A percentile compares a stretch with the other conserved stretches of the same genome.
Evolutionary conservation across 2,329 filamentous ascomycete species (phyloP).

Genomic region (Monosporascus ibericus): DNA sequence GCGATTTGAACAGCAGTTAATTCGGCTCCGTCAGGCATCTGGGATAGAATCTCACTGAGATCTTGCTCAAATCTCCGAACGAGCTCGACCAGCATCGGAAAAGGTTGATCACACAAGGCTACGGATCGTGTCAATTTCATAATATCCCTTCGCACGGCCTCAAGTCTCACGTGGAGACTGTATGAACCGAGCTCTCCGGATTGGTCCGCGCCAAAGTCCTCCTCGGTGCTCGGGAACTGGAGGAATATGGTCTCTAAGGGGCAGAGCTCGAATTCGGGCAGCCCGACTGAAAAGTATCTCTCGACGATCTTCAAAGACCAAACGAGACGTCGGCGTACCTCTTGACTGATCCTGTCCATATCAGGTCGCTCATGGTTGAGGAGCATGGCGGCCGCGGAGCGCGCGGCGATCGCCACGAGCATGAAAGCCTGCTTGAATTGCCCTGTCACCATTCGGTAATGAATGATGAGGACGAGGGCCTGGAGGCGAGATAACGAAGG

Average conservation of each 20-base stretch:
- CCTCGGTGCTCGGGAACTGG: slow-evolving; percentile 36
- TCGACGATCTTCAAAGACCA: slow-evolving; percentile 40
- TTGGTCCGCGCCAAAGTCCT: slow-evolving; percentile 27
- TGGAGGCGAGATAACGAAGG: slow-evolving; percentile 24
- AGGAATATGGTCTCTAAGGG: slow-evolving; percentile 35
- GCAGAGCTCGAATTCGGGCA: slow-evolving; percentile 40
- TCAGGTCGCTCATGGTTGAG: slow-evolving; percentile 37
- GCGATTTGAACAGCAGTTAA: slow-evolving; percentile 8
- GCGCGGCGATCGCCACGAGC: slow-evolving; percentile 36
- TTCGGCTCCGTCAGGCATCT: slow-evolving; percentile 10
- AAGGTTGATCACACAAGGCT: slow-evolving; percentile 14
- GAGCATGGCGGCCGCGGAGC: slow-evolving; percentile 36
- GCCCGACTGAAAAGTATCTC: slow-evolving; percentile 34
- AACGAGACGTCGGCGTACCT: slow-evolving; percentile 36
- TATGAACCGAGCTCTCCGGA: slow-evolving; percentile 11
- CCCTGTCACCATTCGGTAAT: slow-evolving; percentile 38
- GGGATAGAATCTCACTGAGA: slow-evolving; percentile 10
- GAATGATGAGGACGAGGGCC: slow-evolving; percentile 38
- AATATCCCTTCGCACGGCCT: slow-evolving; percentile 13
- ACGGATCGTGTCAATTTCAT: slow-evolving; percentile 15
- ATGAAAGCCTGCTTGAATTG: slow-evolving; percentile 39
- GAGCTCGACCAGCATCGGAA: slow-evolving; percentile 11
- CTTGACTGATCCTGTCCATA: slow-evolving; percentile 34
- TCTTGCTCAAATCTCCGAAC: slow-evolving; percentile 5
- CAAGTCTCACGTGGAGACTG: slow-evolving; percentile 10